phyloP scores from a whole-genome alignment of 495 filamentous ascomycete genomes.

The Podospora anserina region DNA sequence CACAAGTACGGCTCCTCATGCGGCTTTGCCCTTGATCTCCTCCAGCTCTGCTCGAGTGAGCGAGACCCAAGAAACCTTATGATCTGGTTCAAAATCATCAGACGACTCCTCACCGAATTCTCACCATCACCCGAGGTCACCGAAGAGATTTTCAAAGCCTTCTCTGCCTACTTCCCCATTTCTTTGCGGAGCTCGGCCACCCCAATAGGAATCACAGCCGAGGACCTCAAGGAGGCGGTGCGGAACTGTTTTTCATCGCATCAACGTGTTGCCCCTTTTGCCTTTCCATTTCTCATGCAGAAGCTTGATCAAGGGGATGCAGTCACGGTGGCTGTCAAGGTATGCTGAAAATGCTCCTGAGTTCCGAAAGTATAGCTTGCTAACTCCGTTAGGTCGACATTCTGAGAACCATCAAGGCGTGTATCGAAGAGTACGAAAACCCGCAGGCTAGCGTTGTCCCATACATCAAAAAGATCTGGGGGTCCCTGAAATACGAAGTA shows the following conservation, averaged over 20 bases:
- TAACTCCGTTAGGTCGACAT: slow-evolving; percentile 42
- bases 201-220: slow-evolving; percentile 45
- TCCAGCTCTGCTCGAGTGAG: slow-evolving; percentile 46
- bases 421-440: slow-evolving; percentile 41
- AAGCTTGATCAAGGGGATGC: slow-evolving; percentile 52
- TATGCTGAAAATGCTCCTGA: neutral
- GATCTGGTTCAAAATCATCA: slow-evolving; percentile 46
- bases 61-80: slow-evolving; percentile 49
- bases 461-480: slow-evolving; percentile 48
- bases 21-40: slow-evolving; percentile 40
- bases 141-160: slow-evolving; percentile 45
- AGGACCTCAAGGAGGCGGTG: slow-evolving; percentile 47
- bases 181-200: slow-evolving; percentile 43
- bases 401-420: slow-evolving; percentile 46
- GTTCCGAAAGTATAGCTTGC: neutral
- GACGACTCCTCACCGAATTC: slow-evolving; percentile 38
- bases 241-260: slow-evolving; percentile 48
- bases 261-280: slow-evolving; percentile 34
- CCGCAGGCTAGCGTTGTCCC: slow-evolving; percentile 40
- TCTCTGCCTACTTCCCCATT: slow-evolving; percentile 54
- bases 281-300: slow-evolving; percentile 46
- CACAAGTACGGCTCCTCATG: slow-evolving; percentile 37
- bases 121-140: slow-evolving; percentile 40
- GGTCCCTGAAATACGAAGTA: slow-evolving; percentile 56
- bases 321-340: slow-evolving; percentile 50